phyloP scores from a whole-genome alignment of 208 protist genomes.

The Trypanosoma congolense region DNA sequence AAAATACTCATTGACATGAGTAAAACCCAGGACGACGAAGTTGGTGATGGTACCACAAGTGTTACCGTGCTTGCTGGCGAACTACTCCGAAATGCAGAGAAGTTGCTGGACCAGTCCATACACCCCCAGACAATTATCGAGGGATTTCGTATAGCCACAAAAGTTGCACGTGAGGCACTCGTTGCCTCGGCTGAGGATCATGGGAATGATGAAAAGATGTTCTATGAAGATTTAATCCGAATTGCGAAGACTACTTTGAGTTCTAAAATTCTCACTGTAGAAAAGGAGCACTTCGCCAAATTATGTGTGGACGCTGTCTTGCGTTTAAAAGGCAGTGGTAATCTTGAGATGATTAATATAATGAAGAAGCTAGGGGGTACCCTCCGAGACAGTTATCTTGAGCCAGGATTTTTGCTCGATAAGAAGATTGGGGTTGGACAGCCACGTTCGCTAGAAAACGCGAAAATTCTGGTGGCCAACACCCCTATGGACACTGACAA shows the following conservation, averaged over 20 bases:
- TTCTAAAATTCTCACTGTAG: constrained; percentile 97
- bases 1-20: constrained; percentile 99
- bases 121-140: constrained; percentile 99
- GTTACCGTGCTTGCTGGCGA: constrained; percentile 99
- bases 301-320: constrained; percentile 99
- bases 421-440: constrained; percentile 99
- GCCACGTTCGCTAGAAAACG: constrained; percentile 95
- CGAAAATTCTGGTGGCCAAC: constrained; percentile 99
- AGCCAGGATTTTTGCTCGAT: constrained; percentile 99
- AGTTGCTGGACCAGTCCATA: constrained; percentile 95
- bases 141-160: constrained; percentile 85
- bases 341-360: constrained; percentile 99
- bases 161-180: constrained; percentile 84
- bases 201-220: constrained; percentile 79
- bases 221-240: constrained; percentile 96
- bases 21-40: constrained; percentile 99
- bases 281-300: constrained; percentile 98
- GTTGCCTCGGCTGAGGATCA: constrained; percentile 76
- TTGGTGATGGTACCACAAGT: constrained; percentile 99
- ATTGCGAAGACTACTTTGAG: constrained; percentile 99
- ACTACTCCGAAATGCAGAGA: constrained; percentile 98
- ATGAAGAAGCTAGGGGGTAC: constrained; percentile 98
- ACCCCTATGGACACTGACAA: constrained; percentile 99
- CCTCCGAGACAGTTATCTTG: constrained; percentile 98
- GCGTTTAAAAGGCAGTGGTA: constrained; percentile 89